Percentiles rank a stretch among this genome's conserved stretches.
phyloP scores from a whole-genome alignment of 2,329 filamentous ascomycete species.

The Gnomoniopsis smithogilvyi region DNA sequence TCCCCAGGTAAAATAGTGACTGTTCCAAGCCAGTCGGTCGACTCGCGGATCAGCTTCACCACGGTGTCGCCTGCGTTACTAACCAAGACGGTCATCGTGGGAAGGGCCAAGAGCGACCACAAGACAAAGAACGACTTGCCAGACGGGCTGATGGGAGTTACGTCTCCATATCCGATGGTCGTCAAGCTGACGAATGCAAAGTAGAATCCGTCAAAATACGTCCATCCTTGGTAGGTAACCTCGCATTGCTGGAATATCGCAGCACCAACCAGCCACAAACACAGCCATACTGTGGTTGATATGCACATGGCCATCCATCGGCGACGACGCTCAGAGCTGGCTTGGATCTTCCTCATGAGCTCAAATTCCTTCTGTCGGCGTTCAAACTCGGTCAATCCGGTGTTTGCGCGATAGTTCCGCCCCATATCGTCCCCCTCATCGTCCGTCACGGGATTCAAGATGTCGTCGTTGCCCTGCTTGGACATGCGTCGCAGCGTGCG shows the following conservation, averaged over 20 bases:
- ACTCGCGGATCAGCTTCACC: conserved; percentile 57
- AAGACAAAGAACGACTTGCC: conserved; percentile 89
- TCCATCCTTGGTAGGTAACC: conserved; percentile 55
- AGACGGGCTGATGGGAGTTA: conserved; percentile 71
- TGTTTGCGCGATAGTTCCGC: conserved; percentile 19
- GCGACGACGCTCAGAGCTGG: conserved; percentile 59
- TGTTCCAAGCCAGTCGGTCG: conserved; percentile 53
- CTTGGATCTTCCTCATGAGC: conserved; percentile 79
- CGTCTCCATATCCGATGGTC: conserved; percentile 85
- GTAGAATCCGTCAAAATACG: conserved; percentile 79
- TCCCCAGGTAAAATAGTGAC: conserved; percentile 61
- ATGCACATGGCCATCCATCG: conserved; percentile 71
- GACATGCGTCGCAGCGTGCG: conserved; percentile 43
- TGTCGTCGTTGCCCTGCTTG: conserved; percentile 39
- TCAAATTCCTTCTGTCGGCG: conserved; percentile 69
- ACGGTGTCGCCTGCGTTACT: conserved; percentile 82
- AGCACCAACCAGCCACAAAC: conserved; percentile 80
- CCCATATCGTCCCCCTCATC: conserved; percentile 18
- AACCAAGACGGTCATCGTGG: conserved; percentile 84
- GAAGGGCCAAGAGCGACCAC: conserved; percentile 82
- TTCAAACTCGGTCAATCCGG: conserved; percentile 45
- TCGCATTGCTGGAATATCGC: conserved; percentile 63
- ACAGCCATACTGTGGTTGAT: conserved; percentile 64
- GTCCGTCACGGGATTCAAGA: conserved; percentile 47
- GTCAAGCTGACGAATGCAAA: conserved; percentile 81